These are phyloP conservation scores for Quercus cerris DNA, from an alignment of 306 rosid genomes.

Conservation along the genomic window DNA sequence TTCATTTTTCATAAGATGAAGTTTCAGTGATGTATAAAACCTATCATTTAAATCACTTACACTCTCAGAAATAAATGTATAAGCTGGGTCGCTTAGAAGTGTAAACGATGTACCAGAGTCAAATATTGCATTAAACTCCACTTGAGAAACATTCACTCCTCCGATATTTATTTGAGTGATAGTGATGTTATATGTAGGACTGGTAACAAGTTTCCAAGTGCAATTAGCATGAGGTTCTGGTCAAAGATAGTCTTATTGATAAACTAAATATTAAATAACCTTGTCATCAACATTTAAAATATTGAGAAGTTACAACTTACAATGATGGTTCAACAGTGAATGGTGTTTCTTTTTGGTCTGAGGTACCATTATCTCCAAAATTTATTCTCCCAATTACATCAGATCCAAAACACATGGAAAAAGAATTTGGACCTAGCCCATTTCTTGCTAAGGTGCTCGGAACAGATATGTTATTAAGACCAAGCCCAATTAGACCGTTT, in stretches of 20 bases:
- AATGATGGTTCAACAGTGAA: constrained; percentile 31
- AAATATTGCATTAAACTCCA: constrained; percentile 58
- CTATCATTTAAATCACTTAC: constrained; percentile 43
- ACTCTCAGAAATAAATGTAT: constrained; percentile 45
- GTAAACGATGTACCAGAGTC: constrained; percentile 89
- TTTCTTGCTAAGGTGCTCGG: constrained; percentile 74
- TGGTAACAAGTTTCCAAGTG: constrained; percentile 28
- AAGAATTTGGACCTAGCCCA: constrained; percentile 62
- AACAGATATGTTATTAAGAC: constrained; percentile 56
- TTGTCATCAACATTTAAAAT: background rate
- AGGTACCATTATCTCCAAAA: constrained; percentile 72
- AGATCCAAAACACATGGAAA: constrained; percentile 85
- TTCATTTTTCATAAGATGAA: background rate
- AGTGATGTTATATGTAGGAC: constrained; percentile 67
- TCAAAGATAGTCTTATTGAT: background rate
- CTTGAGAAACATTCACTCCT: constrained; percentile 22
- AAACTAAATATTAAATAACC: background rate
- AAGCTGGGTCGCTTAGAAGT: constrained; percentile 69
- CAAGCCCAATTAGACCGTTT: constrained; percentile 84
- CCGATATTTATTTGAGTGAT: constrained; percentile 64
- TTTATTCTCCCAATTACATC: constrained; percentile 70
- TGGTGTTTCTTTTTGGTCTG: constrained; percentile 67
- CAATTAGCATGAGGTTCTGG: constrained; percentile 6
- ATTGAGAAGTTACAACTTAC: constrained; percentile 41
- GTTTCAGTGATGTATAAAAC: constrained; percentile 9